Conservation (phyloP, 495 filamentous ascomycete genomes). For the Penicillium mononematosum region DNA sequence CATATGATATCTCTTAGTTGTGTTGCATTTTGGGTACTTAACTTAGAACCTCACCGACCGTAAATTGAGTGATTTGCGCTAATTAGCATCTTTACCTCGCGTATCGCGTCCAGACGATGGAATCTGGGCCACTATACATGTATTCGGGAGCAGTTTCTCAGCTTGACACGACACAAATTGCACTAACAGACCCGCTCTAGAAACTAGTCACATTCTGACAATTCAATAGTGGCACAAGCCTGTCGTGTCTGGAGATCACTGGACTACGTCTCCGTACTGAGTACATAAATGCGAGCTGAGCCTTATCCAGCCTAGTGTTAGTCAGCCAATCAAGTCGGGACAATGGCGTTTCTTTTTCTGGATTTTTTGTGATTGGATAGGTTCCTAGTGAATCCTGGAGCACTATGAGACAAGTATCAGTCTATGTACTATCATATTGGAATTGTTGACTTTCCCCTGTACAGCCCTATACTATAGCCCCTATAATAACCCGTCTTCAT, state of each 20-base stretch:
- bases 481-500: neutral
- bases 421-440: neutral
- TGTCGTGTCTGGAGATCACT: neutral
- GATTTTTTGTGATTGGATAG: neutral
- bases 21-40: neutral
- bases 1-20: constrained; percentile 11
- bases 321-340: constrained; percentile 3
- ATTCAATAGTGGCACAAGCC: neutral
- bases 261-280: neutral
- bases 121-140: neutral
- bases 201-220: constrained; percentile 8
- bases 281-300: neutral
- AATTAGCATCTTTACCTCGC: neutral
- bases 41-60: neutral
- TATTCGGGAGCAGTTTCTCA: constrained; percentile 4
- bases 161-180: constrained; percentile 5
- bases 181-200: constrained; percentile 3
- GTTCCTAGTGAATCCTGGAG: neutral
- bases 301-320: neutral
- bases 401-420: neutral
- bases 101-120: neutral
- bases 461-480: neutral
- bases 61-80: neutral
- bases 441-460: neutral
- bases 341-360: neutral